These are phyloP conservation scores for Carex pumila DNA, from an alignment of 176 grass and related monocot genomes.

Conservation along the genomic window DNA sequence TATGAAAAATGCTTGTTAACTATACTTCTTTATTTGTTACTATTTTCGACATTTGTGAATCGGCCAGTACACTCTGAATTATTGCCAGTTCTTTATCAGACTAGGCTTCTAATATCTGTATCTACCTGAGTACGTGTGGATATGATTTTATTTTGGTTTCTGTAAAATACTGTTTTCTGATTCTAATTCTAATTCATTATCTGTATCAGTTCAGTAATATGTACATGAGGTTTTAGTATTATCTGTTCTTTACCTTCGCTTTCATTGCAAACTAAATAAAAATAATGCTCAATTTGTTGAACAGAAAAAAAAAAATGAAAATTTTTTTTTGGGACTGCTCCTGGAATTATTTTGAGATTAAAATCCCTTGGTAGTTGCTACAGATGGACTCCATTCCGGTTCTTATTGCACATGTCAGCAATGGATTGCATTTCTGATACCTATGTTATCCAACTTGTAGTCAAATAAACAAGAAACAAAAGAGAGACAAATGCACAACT, in stretches of 20 bases:
- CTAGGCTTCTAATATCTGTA: background rate
- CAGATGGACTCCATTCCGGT: background rate
- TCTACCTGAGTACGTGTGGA: background rate
- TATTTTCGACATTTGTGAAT: background rate
- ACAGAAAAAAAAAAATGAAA: background rate
- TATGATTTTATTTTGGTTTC: background rate
- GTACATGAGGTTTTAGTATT: background rate
- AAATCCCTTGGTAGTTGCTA: background rate
- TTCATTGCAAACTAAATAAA: background rate
- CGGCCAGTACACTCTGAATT: background rate
- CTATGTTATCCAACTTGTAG: background rate
- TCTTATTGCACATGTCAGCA: background rate
- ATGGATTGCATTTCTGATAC: background rate
- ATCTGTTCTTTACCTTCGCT: background rate
- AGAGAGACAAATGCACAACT: background rate
- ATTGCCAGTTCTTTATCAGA: background rate
- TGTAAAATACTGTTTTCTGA: background rate
- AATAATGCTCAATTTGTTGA: background rate
- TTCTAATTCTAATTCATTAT: background rate
- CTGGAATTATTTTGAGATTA: background rate
- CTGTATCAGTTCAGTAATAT: background rate
- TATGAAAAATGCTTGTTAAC: background rate
- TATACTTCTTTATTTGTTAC: background rate
- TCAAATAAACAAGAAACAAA: background rate
- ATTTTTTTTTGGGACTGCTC: background rate